Conservation (phyloP, 306 rosid genomes). For the Benincasa hispida region DNA sequence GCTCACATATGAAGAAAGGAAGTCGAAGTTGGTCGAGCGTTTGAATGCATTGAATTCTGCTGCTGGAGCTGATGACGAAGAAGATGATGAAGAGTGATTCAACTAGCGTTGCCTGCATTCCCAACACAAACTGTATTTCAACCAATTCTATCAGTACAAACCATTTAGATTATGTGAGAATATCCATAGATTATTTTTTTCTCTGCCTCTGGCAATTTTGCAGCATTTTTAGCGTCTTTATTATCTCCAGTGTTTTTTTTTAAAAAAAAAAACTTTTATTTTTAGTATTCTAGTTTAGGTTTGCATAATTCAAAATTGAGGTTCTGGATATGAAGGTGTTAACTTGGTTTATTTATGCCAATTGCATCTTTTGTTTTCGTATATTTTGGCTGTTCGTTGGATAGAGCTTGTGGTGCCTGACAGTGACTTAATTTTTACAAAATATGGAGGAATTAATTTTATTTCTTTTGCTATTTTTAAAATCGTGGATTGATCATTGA, state of each 20-base stretch:
- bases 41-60: slow-evolving; percentile 49
- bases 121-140: background rate
- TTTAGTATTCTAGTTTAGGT: background rate
- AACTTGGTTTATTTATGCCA: background rate
- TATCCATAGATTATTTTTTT: background rate
- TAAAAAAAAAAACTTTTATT: too few relatives aligned
- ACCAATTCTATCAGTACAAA: background rate
- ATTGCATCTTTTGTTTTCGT: background rate
- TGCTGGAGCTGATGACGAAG: slow-evolving; percentile 8
- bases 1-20: slow-evolving; percentile 77
- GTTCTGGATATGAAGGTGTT: background rate
- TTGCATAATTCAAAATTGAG: background rate
- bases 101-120: background rate
- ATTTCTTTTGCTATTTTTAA: background rate
- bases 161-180: background rate
- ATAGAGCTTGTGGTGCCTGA: background rate
- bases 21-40: slow-evolving; percentile 42
- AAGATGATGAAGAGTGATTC: slow-evolving; percentile 23
- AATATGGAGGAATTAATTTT: background rate
- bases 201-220: background rate
- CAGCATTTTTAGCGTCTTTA: background rate
- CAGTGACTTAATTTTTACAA: background rate
- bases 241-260: background rate
- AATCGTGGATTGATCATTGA: too few relatives aligned
- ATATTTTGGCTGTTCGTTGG: background rate